Conservation (phyloP, 2,329 filamentous ascomycete species). For the Neonectria coccinea region DNA sequence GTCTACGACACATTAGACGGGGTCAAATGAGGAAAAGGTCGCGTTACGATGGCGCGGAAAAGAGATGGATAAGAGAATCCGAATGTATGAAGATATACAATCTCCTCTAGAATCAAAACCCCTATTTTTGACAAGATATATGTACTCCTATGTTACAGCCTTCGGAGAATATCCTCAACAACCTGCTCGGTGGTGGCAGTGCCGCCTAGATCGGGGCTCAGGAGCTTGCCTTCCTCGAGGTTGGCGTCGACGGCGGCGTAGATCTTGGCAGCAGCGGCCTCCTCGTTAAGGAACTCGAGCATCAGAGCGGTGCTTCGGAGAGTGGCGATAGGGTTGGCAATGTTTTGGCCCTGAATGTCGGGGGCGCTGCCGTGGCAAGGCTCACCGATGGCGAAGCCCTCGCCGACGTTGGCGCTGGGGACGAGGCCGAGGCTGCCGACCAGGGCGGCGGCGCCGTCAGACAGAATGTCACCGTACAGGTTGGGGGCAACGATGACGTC, state of each 20-base stretch:
- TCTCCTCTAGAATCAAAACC: slow-evolving; percentile 35
- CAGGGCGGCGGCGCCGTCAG: slow-evolving; percentile 92
- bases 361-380: slow-evolving; percentile 97
- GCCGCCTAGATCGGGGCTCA: slow-evolving; percentile 92
- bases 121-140: slow-evolving; percentile 13
- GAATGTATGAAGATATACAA: slow-evolving; percentile 41
- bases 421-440: slow-evolving; percentile 94
- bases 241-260: slow-evolving; percentile 93
- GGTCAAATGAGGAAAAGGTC: slow-evolving; percentile 3
- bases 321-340: slow-evolving; percentile 97
- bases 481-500: slow-evolving; percentile 98
- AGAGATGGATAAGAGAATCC: slow-evolving; percentile 29
- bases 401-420: slow-evolving; percentile 93
- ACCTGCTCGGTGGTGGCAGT: slow-evolving; percentile 88
- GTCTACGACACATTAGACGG: slow-evolving; percentile 34
- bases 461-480: slow-evolving; percentile 96
- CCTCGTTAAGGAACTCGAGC: slow-evolving; percentile 94
- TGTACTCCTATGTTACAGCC: slow-evolving; percentile 68
- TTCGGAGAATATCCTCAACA: slow-evolving; percentile 85
- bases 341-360: slow-evolving; percentile 91
- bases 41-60: slow-evolving; percentile 9
- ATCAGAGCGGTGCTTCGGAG: slow-evolving; percentile 91
- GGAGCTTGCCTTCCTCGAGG: slow-evolving; percentile 81
- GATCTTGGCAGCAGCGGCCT: slow-evolving; percentile 87
- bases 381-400: slow-evolving; percentile 95